These are phyloP conservation scores for Cystofilobasidium macerans DNA, from an alignment of 768 basidiomycete species.

Conservation along the genomic window DNA sequence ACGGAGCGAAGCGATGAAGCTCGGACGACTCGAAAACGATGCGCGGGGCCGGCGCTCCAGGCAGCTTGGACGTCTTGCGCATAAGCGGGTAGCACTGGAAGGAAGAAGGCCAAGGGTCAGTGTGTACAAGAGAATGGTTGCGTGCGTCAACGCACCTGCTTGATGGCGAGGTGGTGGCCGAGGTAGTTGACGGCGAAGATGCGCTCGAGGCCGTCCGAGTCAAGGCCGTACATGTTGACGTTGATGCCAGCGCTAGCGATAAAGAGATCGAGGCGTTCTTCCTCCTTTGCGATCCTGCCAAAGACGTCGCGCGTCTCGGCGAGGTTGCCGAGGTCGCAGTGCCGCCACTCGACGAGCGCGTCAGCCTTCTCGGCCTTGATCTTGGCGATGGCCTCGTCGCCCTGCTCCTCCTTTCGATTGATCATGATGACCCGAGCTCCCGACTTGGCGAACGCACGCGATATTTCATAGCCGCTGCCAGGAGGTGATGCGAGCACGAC, in stretches of 20 bases:
- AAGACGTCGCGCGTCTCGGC: slow-evolving; percentile 35
- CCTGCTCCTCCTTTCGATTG: slow-evolving; percentile 34
- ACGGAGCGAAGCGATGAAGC: slow-evolving; percentile 41
- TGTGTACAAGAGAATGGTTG: background rate
- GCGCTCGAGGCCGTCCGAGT: slow-evolving; percentile 31
- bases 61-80: slow-evolving; percentile 36
- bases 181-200: slow-evolving; percentile 36
- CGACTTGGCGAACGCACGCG: slow-evolving; percentile 30
- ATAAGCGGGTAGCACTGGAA: slow-evolving; percentile 41
- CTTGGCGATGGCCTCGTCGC: slow-evolving; percentile 33
- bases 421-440: slow-evolving; percentile 33
- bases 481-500: no score
- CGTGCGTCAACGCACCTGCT: slow-evolving; percentile 31
- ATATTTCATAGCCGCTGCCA: slow-evolving; percentile 32
- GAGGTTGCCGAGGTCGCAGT: slow-evolving; percentile 33
- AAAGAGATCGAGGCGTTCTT: slow-evolving; percentile 34
- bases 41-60: slow-evolving; percentile 35
- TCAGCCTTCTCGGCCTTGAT: slow-evolving; percentile 28
- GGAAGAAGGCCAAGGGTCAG: slow-evolving; percentile 28
- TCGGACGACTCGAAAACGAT: slow-evolving; percentile 42
- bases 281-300: slow-evolving; percentile 25
- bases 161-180: slow-evolving; percentile 42
- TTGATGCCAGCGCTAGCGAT: slow-evolving; percentile 34
- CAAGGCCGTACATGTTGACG: slow-evolving; percentile 32
- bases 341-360: slow-evolving; percentile 31